A percentile compares a stretch with the other conserved stretches of the same genome.
Conservation (phyloP, 2,329 filamentous ascomycete genomes). For the Ophioceras dolichostomum region DNA sequence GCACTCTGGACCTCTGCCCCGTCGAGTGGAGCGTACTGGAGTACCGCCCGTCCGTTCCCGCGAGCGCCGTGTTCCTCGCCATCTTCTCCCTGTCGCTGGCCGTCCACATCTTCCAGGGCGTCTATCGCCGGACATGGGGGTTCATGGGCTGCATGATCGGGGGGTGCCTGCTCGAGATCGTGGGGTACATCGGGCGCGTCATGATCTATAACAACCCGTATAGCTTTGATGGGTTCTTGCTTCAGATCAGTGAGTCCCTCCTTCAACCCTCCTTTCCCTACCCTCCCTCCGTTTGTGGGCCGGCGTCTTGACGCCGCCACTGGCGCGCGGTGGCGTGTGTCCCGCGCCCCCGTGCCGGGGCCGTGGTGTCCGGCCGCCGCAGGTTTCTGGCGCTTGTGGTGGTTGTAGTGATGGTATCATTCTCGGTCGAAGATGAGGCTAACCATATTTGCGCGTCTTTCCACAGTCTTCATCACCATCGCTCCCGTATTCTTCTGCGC, state of each 20-base stretch:
- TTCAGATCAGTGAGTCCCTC: conserved; percentile 45
- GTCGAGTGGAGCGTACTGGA: conserved; percentile 30
- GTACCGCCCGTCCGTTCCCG: conserved; percentile 30
- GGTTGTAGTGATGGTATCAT: no score
- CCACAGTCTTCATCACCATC: conserved; percentile 42
- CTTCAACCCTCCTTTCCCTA: no score
- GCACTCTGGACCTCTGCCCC: conserved; percentile 33
- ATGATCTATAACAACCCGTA: conserved; percentile 46
- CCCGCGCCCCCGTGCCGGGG: no score
- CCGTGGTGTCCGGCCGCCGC: no score
- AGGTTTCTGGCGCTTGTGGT: no score
- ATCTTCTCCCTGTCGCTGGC: conserved; percentile 33
- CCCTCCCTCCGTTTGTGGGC: no score
- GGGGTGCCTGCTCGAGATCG: conserved; percentile 43
- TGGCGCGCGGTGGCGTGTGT: no score
- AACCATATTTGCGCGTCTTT: neutral
- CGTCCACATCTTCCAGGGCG: conserved; percentile 30
- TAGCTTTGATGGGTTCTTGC: conserved; percentile 44
- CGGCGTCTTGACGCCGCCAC: no score
- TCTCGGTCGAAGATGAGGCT: no score
- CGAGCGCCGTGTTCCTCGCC: conserved; percentile 28
- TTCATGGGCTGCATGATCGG: conserved; percentile 39
- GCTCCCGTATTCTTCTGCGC: conserved; percentile 46
- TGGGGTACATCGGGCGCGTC: conserved; percentile 53
- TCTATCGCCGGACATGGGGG: conserved; percentile 31